Evolutionary conservation across 345 rosid genomes (phyloP), one percentile per base, ranked within the genome.

Genomic region (Populus davidiana): DNA sequence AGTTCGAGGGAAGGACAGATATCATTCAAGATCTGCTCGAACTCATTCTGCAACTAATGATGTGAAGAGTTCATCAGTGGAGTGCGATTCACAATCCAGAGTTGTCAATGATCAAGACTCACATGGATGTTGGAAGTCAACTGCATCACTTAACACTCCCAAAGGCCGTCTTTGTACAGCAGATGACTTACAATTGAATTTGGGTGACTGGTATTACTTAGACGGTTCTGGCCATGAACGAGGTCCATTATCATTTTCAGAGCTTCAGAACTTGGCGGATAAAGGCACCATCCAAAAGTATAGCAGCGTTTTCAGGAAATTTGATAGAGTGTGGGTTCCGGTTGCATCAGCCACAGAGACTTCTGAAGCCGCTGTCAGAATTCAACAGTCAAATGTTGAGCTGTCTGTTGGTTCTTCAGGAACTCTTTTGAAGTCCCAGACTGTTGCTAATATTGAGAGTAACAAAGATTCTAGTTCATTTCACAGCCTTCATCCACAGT

Each of bases 141-240:
- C 43, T 63, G 71, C 88, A 80, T 76, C 89, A 72, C 77, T 89
- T 67, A 87, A 35, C 70, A 85, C 86, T 49, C 95, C 91, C 39
- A 94, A 81, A 81, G 97, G 90, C 81, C 89, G 85, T 59, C 83
- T 96, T 76, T 89, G 86, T 72, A 77, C 92, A 33, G 87, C 83
- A 61, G 88, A 89, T 67, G 97, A 96, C 80, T 81, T 96, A 81
- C 94, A 89, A 75, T 81, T 96, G 88, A 94, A 92, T 81, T 84
- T 91, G 83, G 99, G 99, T 80, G 96, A 96, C 68, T 96, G 99
- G 99, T 96, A 88, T 84, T 94, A 89, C 84, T 82, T 90, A 87
- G 98, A 96, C 86, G 97, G 97, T 69, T 83, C 93, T 73, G 99
- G 99, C 78, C 94, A 88, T 87, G 98, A 92, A 85, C 92, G 77